Conservation (phyloP, 768 basidiomycete genomes). For the Antrodiella citrinella region DNA sequence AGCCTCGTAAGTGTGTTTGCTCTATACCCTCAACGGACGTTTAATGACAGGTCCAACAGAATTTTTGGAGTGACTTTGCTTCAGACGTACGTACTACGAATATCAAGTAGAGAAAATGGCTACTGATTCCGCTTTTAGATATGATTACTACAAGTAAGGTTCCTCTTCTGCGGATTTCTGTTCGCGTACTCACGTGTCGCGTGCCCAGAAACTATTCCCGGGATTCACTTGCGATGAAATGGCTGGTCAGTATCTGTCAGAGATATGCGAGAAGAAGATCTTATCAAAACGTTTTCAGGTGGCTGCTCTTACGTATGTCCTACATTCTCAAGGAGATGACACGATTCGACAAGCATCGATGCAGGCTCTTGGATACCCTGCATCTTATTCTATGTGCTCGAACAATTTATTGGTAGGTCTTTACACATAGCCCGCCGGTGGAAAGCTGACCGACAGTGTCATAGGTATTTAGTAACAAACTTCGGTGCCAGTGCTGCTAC, state of each 20-base stretch:
- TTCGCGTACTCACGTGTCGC: background rate
- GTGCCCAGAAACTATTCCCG: background rate
- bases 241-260: background rate
- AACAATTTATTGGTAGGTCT: slow-evolving; percentile 33
- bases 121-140: background rate
- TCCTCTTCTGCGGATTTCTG: background rate
- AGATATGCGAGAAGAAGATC: background rate
- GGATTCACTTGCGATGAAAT: background rate
- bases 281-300: background rate
- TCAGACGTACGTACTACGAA: background rate
- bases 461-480: slow-evolving; percentile 34
- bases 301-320: background rate
- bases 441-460: too few species aligned
- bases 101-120: background rate
- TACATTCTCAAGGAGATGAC: too few species aligned
- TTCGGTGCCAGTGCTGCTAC: slow-evolving; percentile 28
- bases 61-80: background rate
- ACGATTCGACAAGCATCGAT: too few species aligned
- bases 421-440: too few species aligned
- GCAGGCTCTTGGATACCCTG: slow-evolving; percentile 34
- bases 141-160: background rate
- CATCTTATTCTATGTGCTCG: slow-evolving; percentile 38
- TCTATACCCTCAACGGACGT: background rate
- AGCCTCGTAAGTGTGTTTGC: background rate
- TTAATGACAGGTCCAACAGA: background rate